Evolutionary conservation across 805 yeast species (phyloP).

Genomic region (Scheffersomyces stipitis): DNA sequence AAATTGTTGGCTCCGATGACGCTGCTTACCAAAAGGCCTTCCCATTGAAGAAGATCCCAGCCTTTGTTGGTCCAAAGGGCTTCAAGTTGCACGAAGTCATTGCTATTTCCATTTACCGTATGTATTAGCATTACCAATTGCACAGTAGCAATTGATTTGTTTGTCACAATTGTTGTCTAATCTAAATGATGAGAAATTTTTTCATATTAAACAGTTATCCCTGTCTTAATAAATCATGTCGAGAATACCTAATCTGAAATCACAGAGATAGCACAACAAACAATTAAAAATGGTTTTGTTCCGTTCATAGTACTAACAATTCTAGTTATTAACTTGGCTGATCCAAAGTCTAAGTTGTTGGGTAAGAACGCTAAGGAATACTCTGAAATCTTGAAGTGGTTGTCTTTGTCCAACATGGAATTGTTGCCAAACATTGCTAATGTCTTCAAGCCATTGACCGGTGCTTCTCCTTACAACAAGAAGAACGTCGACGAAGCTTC

Average conservation of each 20-base stretch:
- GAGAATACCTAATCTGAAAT: conserved; percentile 60
- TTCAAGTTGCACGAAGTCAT: conserved; percentile 68
- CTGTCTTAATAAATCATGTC: conserved; percentile 80
- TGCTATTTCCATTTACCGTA: conserved; percentile 63
- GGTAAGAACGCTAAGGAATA: conserved; percentile 68
- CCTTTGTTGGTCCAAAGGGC: conserved; percentile 70
- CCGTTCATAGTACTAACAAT: conserved; percentile 14
- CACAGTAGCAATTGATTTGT: no score
- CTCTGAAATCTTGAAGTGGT: conserved; percentile 72
- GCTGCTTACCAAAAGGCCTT: conserved; percentile 46
- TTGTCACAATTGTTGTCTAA: conserved; percentile 5
- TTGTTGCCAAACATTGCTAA: conserved; percentile 41
- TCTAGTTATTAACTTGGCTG: conserved; percentile 49
- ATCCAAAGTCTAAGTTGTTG: conserved; percentile 46
- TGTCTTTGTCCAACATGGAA: conserved; percentile 74
- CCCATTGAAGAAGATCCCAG: conserved; percentile 68
- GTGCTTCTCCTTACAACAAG: conserved; percentile 76
- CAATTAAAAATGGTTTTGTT: background rate
- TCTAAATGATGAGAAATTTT: conserved; percentile 56
- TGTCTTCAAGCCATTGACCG: conserved; percentile 61
- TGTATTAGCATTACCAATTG: conserved; percentile 31
- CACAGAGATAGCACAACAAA: background rate
- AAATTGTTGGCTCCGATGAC: conserved; percentile 45
- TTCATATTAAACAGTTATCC: conserved; percentile 71
- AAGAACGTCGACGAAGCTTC: conserved; percentile 52